Evolutionary conservation across 1,284 basidiomycete genomes (phyloP), one percentile per base, ranked within the genome.

Genomic region (Leccinum subspadiceum): DNA sequence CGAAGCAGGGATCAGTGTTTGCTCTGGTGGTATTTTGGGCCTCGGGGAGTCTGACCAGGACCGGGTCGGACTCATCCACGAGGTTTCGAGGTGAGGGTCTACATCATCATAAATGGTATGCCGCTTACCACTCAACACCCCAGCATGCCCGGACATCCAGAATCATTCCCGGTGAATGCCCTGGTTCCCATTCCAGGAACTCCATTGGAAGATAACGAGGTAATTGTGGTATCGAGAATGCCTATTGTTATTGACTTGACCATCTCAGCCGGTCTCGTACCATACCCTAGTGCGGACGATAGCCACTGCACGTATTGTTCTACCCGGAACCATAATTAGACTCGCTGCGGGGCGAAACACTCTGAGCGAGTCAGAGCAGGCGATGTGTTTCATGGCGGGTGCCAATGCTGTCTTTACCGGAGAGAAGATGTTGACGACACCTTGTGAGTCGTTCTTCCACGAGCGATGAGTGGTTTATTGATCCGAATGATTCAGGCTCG

Each of bases 361-460:
- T 3, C 87, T 98, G 70, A 83, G 82, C 64, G 96, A 99, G 78
- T 84, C 92, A 6, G 93, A 98, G 75, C 96, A 98, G 68, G 94
- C 90, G 12, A 96, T 99, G 92, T 94, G 93, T 70, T 99, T 98
- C 79, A 91, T 98, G 88, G 95, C 96, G 5, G 96, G 96, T 53
- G 96, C 96, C 53, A 99, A 99, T 72, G 96, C 96, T 44, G 91
- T 98, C 65, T 99, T 99, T 74, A 99, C 96, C 17, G 96, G 96
- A 48, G 94, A 98, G 73, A 83, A 90, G 70, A 98, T 98, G 96
- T 76, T 99, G 64, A 99, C 96, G 5, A 98, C 96, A 12, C 96
- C 96, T 52, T 96, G 90, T 90, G 68, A 76, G 90, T 81, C 52
- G 31, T 54, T 63, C 63, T 46, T 63, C 22, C 60, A 61, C 53